Base-by-base conservation (phyloP, 2,329 filamentous ascomycete genomes). In the Cercospora janseana region DNA sequence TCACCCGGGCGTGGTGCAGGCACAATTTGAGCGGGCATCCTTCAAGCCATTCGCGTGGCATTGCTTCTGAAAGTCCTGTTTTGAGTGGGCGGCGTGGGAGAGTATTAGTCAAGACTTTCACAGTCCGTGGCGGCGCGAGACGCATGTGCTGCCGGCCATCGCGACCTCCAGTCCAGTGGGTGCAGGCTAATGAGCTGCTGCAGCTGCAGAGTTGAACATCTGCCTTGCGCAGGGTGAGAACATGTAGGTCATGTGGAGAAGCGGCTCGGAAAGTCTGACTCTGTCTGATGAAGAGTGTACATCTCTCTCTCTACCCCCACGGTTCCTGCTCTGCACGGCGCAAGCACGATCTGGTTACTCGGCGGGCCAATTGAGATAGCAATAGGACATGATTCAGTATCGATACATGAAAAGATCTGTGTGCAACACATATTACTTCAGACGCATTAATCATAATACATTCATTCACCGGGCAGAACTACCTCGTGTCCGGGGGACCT, bases 401-500 rank as follows among this genome's bases (percentile, higher is more conserved):
- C n/a, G n/a, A n/a, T n/a, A 13, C 23, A 18, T 21, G 6, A 38
- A n/a, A 24, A 13, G 16, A 21, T 7, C 23, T 12, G n/a, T 23
- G 16, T 24, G 23, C 35, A 23, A 24, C 35, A 13, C 35, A 23
- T 38, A 15, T 15, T 13, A n/a, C 18, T 13, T n/a, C 15, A 38
- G 20, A 23, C 18, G 4, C 35, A 26, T 24, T n/a, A 38, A 38
- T 38, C 35, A 38, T 38, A n/a, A n/a, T n/a, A n/a, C n/a, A n/a
- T n/a, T n/a, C n/a, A n/a, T n/a, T n/a, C n/a, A n/a, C n/a, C n/a
- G n/a, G n/a, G n/a, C n/a, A n/a, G n/a, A n/a, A n/a, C 20, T 38
- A 29, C 37, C 24, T 32, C 27, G 32, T 16, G 16, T 51, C 58
- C 67, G 70, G 23, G 27, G 31, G 40, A n/a, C 41, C 41, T 18